Conservation (phyloP, 2,329 filamentous ascomycete genomes). For the Immersiporthe knoxdaviesiana region DNA sequence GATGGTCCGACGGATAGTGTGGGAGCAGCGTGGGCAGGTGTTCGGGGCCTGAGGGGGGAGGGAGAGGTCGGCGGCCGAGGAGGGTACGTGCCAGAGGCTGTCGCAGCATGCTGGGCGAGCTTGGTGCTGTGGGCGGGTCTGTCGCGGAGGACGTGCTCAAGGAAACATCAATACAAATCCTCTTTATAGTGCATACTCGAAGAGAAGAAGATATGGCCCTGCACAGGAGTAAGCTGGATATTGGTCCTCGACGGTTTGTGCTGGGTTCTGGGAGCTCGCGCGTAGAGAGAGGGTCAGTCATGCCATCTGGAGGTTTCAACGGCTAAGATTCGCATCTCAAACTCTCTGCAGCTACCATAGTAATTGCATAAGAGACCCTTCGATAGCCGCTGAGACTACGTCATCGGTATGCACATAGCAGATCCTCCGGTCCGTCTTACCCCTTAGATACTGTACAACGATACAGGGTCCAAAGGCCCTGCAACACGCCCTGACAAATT, state of each 20-base stretch:
- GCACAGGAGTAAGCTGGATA: not conserved
- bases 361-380: slow-evolving; percentile 2
- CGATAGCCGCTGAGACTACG: not conserved
- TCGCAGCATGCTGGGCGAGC: slow-evolving; percentile 36
- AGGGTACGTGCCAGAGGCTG: slow-evolving; percentile 35
- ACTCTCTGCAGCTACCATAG: not conserved
- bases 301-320: not conserved
- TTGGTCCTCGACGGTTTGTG: not conserved
- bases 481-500: not conserved
- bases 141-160: not conserved
- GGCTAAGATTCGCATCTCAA: not conserved
- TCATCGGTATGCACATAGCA: slow-evolving; percentile 8
- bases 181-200: not conserved
- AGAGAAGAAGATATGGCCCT: not conserved
- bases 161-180: not conserved
- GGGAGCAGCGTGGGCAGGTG: slow-evolving; percentile 25
- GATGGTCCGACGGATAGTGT: slow-evolving; percentile 40
- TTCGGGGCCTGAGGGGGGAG: not conserved
- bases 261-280: not conserved
- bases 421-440: not conserved
- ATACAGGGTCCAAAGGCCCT: not conserved
- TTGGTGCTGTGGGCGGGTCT: not conserved
- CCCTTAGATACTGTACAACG: not conserved
- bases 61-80: slow-evolving; percentile 29
- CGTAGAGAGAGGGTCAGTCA: not conserved